Evolutionary conservation across 2,329 filamentous ascomycete species (phyloP).

Genomic region (Ilyonectria destructans): DNA sequence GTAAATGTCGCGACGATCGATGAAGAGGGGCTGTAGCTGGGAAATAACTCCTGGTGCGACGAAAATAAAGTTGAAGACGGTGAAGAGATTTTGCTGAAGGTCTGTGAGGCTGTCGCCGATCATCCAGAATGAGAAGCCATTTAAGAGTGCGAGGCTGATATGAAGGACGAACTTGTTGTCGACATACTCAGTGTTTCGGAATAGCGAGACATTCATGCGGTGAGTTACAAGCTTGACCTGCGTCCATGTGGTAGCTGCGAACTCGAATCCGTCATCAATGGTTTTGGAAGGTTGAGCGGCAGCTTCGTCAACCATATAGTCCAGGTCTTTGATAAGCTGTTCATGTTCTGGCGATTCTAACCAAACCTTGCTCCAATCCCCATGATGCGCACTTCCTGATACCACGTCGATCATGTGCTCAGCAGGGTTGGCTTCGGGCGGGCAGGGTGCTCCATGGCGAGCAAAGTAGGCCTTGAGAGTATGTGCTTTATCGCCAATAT

Average conservation of each 20-base stretch:
- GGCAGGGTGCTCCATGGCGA: constrained; percentile 75
- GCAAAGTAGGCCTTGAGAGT: constrained; percentile 77
- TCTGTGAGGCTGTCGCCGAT: constrained; percentile 67
- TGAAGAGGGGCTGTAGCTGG: constrained; percentile 73
- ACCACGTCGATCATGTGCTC: constrained; percentile 82
- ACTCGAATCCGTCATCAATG: constrained; percentile 74
- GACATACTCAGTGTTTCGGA: constrained; percentile 77
- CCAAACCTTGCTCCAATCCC: constrained; percentile 82
- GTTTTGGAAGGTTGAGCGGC: constrained; percentile 60
- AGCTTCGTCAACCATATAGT: constrained; percentile 72
- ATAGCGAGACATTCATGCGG: constrained; percentile 76
- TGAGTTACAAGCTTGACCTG: constrained; percentile 77
- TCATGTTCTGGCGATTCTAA: constrained; percentile 73
- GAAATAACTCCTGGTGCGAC: constrained; percentile 72
- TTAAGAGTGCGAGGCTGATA: constrained; percentile 71
- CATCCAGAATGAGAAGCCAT: constrained; percentile 75
- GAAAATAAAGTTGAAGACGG: constrained; percentile 76
- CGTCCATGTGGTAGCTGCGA: constrained; percentile 76
- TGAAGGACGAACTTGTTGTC: constrained; percentile 76
- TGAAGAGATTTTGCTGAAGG: constrained; percentile 72
- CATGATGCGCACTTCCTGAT: constrained; percentile 63
- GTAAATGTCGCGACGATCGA: constrained; percentile 71
- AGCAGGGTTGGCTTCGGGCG: constrained; percentile 77
- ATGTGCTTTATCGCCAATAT: constrained; percentile 71
- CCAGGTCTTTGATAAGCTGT: constrained; percentile 73